Percentiles rank a stretch among this genome's conserved stretches.
Evolutionary conservation across 257 asterid species (phyloP).

Genomic region (Primulina eburnea): DNA sequence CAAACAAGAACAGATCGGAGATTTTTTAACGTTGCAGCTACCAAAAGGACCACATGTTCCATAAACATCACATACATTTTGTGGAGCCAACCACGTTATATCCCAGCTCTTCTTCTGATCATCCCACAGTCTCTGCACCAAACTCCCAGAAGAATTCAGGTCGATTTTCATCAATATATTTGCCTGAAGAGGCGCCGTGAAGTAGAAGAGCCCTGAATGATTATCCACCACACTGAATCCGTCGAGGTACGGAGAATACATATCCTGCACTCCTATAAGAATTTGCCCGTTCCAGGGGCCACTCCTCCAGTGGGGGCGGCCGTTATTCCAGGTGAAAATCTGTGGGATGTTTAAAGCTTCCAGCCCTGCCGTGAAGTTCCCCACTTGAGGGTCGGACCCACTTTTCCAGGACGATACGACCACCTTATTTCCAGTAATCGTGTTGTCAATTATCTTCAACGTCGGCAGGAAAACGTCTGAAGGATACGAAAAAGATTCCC

Average conservation of each 20-base stretch:
- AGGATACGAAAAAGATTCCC: slow-evolving; percentile 49
- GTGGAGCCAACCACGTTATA: slow-evolving; percentile 27
- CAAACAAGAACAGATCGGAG: slow-evolving; percentile 41
- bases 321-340: slow-evolving; percentile 42
- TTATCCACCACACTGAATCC: slow-evolving; percentile 35
- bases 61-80: slow-evolving; percentile 38
- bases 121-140: slow-evolving; percentile 39
- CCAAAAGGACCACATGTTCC: slow-evolving; percentile 51
- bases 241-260: slow-evolving; percentile 43
- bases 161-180: slow-evolving; percentile 25
- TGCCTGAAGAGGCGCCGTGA: slow-evolving; percentile 30
- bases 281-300: slow-evolving; percentile 69
- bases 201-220: not conserved
- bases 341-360: slow-evolving; percentile 36
- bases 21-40: slow-evolving; percentile 29
- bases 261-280: slow-evolving; percentile 47
- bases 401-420: slow-evolving; percentile 39
- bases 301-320: slow-evolving; percentile 43
- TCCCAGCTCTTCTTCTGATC: slow-evolving; percentile 35
- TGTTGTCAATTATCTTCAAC: slow-evolving; percentile 34
- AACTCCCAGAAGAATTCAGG: slow-evolving; percentile 36
- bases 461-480: slow-evolving; percentile 34
- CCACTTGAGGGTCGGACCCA: slow-evolving; percentile 29
- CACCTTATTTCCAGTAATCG: slow-evolving; percentile 34
- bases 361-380: slow-evolving; percentile 41